phyloP scores from a whole-genome alignment of 768 basidiomycete genomes.

The Psilocybe cubensis region DNA sequence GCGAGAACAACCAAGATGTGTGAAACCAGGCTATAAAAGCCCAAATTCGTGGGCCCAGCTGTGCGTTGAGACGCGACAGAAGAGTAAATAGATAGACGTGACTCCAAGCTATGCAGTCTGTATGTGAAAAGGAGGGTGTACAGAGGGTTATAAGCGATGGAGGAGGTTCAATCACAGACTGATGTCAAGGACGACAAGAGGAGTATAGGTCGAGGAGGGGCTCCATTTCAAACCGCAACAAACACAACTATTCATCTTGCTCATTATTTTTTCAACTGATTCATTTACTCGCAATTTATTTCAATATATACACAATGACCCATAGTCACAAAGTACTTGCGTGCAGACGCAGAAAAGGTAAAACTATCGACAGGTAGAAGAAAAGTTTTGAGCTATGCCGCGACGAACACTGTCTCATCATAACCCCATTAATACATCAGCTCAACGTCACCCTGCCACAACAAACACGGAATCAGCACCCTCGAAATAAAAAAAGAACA shows the following conservation, averaged over 20 bases:
- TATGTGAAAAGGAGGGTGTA: neutral
- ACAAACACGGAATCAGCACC: conserved; percentile 14
- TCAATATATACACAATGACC: conserved; percentile 10
- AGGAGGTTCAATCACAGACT: conserved; percentile 1
- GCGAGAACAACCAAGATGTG: neutral
- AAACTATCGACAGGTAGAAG: neutral
- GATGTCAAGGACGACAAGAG: neutral
- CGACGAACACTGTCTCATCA: neutral
- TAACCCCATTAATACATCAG: conserved; percentile 44
- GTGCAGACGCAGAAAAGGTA: neutral
- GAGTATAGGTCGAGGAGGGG: neutral
- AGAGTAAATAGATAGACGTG: neutral
- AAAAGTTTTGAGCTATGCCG: neutral
- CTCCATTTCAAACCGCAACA: conserved; percentile 38
- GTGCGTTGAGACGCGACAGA: conserved; percentile 1
- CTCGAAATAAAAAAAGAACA: conserved; percentile 6
- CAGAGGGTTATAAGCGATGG: neutral
- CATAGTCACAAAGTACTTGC: neutral
- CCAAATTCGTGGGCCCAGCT: neutral
- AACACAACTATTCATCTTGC: conserved; percentile 23
- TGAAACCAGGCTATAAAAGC: neutral
- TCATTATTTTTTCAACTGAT: neutral
- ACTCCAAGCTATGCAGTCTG: neutral
- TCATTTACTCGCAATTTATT: conserved; percentile 5
- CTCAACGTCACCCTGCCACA: conserved; percentile 60